phyloP scores from a whole-genome alignment of 768 basidiomycete species.

The Leccinum disarticulatum region DNA sequence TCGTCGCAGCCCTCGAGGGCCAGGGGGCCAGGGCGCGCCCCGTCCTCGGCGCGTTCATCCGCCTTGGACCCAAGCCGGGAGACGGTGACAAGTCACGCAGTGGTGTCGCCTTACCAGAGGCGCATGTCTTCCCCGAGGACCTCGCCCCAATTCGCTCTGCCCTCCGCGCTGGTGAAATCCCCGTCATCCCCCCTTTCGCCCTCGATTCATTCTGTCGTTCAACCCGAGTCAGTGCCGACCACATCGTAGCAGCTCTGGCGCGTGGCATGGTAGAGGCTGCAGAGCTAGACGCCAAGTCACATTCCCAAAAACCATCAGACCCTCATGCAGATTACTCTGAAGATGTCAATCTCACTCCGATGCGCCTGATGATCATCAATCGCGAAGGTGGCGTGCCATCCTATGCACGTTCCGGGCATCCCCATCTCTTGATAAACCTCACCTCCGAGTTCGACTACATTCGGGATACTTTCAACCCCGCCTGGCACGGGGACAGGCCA shows the following conservation, averaged over 20 bases:
- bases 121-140: constrained; percentile 78
- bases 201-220: constrained; percentile 89
- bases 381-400: constrained; percentile 96
- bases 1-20: constrained; percentile 78
- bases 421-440: constrained; percentile 95
- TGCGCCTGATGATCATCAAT: constrained; percentile 97
- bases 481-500: constrained; percentile 79
- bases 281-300: constrained; percentile 45
- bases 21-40: constrained; percentile 89
- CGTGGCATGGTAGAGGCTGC: constrained; percentile 73
- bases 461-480: constrained; percentile 72
- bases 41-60: constrained; percentile 80
- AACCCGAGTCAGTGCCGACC: constrained; percentile 81
- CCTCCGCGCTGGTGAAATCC: constrained; percentile 91
- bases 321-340: constrained; percentile 42
- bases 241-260: constrained; percentile 84
- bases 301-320: constrained; percentile 29
- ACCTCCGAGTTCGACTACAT: constrained; percentile 86
- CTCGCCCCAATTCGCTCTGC: constrained; percentile 85
- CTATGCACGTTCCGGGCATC: constrained; percentile 91
- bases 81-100: constrained; percentile 32
- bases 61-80: constrained; percentile 73
- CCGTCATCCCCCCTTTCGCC: constrained; percentile 91
- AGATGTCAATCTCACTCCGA: constrained; percentile 83
- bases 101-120: constrained; percentile 56